These are phyloP conservation scores for Fraxinus cuspidata DNA, from an alignment of 257 asterid genomes.

Conservation along the genomic window DNA sequence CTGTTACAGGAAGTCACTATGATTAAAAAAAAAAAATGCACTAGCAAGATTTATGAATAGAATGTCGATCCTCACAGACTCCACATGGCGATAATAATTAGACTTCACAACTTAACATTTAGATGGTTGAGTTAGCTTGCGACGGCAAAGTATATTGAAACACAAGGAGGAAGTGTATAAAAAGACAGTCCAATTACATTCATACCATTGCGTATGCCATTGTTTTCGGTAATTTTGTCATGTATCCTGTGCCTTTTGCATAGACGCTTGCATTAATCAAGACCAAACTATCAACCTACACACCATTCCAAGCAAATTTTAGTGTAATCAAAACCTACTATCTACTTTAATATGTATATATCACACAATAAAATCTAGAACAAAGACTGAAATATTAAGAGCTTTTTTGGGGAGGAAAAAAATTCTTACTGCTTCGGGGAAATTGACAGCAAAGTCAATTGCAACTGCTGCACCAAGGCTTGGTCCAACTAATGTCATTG, in stretches of 20 bases:
- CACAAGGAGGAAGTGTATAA: not conserved
- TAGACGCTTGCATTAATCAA: conserved; percentile 70
- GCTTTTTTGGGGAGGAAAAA: not conserved
- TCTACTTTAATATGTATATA: not conserved
- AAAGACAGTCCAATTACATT: not conserved
- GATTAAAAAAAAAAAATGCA: too few species aligned
- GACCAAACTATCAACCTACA: conserved; percentile 70
- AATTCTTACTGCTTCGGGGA: conserved; percentile 76
- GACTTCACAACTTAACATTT: too few species aligned
- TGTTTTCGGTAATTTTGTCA: conserved; percentile 48
- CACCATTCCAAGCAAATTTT: conserved; percentile 5
- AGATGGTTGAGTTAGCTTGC: not conserved
- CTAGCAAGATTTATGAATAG: too few species aligned
- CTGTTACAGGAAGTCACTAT: too few species aligned
- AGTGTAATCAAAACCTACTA: not conserved
- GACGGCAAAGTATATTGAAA: not conserved
- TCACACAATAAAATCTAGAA: not conserved
- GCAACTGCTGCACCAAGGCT: conserved; percentile 92
- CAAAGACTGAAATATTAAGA: not conserved
- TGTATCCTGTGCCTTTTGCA: conserved; percentile 50
- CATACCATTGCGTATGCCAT: conserved; percentile 69
- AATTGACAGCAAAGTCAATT: conserved; percentile 71
- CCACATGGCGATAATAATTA: too few species aligned
- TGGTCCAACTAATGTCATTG: conserved; percentile 83
- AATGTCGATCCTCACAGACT: too few species aligned